These are phyloP conservation scores for Xylaria curta DNA, from an alignment of 495 filamentous ascomycete species.

Conservation along the genomic window DNA sequence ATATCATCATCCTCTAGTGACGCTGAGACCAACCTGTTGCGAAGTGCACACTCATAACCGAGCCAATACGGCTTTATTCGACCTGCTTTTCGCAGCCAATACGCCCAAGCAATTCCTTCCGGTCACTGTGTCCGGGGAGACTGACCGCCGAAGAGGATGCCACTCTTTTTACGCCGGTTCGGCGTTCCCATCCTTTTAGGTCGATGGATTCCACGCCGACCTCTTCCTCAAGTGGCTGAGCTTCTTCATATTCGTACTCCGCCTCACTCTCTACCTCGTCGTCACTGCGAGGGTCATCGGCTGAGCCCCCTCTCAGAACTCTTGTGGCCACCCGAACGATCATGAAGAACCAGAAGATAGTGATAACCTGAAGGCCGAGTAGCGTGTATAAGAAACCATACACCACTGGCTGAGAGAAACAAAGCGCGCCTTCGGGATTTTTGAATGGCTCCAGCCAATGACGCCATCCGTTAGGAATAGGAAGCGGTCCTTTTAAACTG, in stretches of 20 bases:
- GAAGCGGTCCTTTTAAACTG: slow-evolving; percentile 61
- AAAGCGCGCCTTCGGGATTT: slow-evolving; percentile 71
- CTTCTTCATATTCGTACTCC: slow-evolving; percentile 54
- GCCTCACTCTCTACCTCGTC: slow-evolving; percentile 75
- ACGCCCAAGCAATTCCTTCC: slow-evolving; percentile 73
- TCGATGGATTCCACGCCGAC: slow-evolving; percentile 68
- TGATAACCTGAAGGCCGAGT: slow-evolving; percentile 77
- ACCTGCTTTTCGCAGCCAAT: slow-evolving; percentile 78
- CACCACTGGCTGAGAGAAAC: slow-evolving; percentile 74
- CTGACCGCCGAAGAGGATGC: slow-evolving; percentile 62
- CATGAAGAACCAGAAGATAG: slow-evolving; percentile 88
- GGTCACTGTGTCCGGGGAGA: slow-evolving; percentile 71
- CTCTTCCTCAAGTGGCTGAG: slow-evolving; percentile 65
- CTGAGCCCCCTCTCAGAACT: slow-evolving; percentile 75
- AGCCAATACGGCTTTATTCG: slow-evolving; percentile 41
- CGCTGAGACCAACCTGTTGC: neutral
- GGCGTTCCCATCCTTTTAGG: slow-evolving; percentile 59
- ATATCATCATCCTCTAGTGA: slow-evolving; percentile 5
- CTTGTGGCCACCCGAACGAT: slow-evolving; percentile 79
- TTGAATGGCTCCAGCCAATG: slow-evolving; percentile 75
- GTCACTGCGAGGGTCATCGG: slow-evolving; percentile 87
- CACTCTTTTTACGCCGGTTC: slow-evolving; percentile 51
- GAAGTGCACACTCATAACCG: neutral
- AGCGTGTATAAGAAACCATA: slow-evolving; percentile 78
- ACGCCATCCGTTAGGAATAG: slow-evolving; percentile 60